Evolutionary conservation across 805 yeast genomes (phyloP), one percentile per base, ranked within the genome.

Genomic region (Isabelozyma gotoi): DNA sequence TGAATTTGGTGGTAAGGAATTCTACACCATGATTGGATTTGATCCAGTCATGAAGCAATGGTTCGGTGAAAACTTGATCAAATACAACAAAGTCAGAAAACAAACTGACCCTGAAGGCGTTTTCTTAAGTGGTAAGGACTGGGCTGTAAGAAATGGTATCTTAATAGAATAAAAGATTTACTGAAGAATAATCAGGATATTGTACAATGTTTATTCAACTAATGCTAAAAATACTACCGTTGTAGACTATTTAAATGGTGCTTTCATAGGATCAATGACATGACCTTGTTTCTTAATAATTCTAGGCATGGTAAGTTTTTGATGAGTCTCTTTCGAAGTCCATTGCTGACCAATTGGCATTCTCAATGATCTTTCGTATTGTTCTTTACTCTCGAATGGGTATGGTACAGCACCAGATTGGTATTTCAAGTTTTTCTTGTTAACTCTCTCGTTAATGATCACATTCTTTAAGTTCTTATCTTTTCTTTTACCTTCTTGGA

Each of bases 271-370:
- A 65, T 90, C 96, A 52, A 94, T 88, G 39, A 91, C 90, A 47
- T 80, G 76, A 56, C 98, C 97, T 50, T 88, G 88, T 65, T 89
- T 91, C 39, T 88, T 84, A 48, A 88, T 75, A 33, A 94, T 84
- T 56, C 87, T 78, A 34, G 99, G 98, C 81, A 87, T 90, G 39
- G 94, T 88, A 53, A 88, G 71, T 60, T 81, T 81, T 71, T 90
- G 96, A 71, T 87, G 94, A 3, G 96, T 82, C 42, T 82, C 85
- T 59, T 88, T 82, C 5, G 96, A 80, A 7, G 92, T 83, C 98
- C 98, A 94, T 67, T 94, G 96, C 64, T 88, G 95, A 19, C 98
- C 98, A 47, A 94, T 73, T n/a, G 98, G 97, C 89, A 89, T 85
- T 60, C 96, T 80, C 57, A 94, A 73, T 4, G 96, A 82, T 60